phyloP scores from a whole-genome alignment of 345 rosid species.

The Turritis glabra region DNA sequence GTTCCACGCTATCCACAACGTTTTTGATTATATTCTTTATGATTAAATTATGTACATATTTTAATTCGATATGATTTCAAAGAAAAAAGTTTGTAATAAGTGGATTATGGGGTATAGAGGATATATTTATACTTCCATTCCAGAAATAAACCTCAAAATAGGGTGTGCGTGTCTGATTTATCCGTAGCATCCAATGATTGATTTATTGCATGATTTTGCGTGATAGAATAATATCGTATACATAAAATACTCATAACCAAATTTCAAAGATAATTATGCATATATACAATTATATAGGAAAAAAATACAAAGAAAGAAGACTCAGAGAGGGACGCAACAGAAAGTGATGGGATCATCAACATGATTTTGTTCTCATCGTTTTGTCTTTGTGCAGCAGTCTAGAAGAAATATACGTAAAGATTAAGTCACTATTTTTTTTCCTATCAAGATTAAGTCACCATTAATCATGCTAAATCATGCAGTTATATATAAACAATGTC shows the following conservation, averaged over 20 bases:
- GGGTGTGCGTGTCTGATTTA: slow-evolving; percentile 7
- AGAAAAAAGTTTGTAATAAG: slow-evolving; percentile 20
- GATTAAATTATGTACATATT: not conserved
- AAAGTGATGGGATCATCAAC: slow-evolving; percentile 28
- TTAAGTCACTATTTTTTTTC: slow-evolving; percentile 25
- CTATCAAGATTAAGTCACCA: slow-evolving; percentile 34
- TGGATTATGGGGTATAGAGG: slow-evolving; percentile 24
- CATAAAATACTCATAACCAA: slow-evolving; percentile 8
- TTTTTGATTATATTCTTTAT: not conserved
- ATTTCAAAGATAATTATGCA: not conserved
- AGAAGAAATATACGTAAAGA: slow-evolving; percentile 33
- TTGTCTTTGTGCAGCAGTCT: slow-evolving; percentile 28
- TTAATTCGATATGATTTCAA: slow-evolving; percentile 5
- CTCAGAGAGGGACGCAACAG: slow-evolving; percentile 7
- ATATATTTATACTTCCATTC: slow-evolving; percentile 3
- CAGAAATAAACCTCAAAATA: slow-evolving; percentile 18
- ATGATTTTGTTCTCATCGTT: slow-evolving; percentile 21
- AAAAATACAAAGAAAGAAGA: slow-evolving; percentile 16
- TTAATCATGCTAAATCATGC: slow-evolving; percentile 30
- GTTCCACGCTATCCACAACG: slow-evolving; percentile 27
- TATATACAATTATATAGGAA: not conserved
- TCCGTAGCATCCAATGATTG: slow-evolving; percentile 25
- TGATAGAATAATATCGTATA: not conserved
- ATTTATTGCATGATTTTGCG: not conserved
- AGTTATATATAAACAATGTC: slow-evolving; percentile 14